These are phyloP conservation scores for Pleurotus salmoneostramineus DNA, from an alignment of 768 basidiomycete genomes.

Conservation along the genomic window DNA sequence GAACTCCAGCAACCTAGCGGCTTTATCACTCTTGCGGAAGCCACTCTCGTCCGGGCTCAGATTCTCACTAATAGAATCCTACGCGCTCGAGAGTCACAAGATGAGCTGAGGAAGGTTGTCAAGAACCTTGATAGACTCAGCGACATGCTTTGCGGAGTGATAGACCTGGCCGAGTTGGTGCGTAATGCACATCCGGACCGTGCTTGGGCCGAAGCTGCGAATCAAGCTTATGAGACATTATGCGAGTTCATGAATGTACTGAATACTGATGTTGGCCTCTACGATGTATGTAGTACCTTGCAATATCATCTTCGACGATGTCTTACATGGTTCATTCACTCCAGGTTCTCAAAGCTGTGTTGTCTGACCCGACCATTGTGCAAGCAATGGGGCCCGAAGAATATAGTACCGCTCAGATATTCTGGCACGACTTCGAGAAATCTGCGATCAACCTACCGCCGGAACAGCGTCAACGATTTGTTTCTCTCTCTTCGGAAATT, in stretches of 20 bases:
- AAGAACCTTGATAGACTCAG: conserved; percentile 97
- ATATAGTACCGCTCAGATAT: conserved; percentile 85
- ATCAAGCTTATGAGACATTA: conserved; percentile 84
- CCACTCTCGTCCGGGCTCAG: conserved; percentile 77
- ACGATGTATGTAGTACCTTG: conserved; percentile 57
- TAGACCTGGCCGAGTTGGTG: conserved; percentile 92
- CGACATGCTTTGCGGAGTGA: conserved; percentile 93
- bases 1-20: conserved; percentile 65
- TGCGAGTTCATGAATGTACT: conserved; percentile 98
- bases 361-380: conserved; percentile 65
- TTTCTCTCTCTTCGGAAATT: conserved; percentile 87
- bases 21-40: conserved; percentile 69
- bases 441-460: conserved; percentile 91
- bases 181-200: conserved; percentile 91
- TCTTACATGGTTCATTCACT: conserved; percentile 15
- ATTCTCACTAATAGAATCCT: conserved; percentile 83
- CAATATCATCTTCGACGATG: conserved; percentile 8
- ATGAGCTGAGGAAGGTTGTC: conserved; percentile 80
- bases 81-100: conserved; percentile 63
- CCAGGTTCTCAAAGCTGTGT: conserved; percentile 68
- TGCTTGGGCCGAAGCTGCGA: conserved; percentile 78
- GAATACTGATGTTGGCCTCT: conserved; percentile 90
- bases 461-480: conserved; percentile 73
- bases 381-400: conserved; percentile 69
- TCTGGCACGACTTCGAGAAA: conserved; percentile 96